Evolutionary conservation across 352 stramenopile genomes (phyloP), one percentile per base, ranked within the genome.

Genomic region (Globisporangium nunn): DNA sequence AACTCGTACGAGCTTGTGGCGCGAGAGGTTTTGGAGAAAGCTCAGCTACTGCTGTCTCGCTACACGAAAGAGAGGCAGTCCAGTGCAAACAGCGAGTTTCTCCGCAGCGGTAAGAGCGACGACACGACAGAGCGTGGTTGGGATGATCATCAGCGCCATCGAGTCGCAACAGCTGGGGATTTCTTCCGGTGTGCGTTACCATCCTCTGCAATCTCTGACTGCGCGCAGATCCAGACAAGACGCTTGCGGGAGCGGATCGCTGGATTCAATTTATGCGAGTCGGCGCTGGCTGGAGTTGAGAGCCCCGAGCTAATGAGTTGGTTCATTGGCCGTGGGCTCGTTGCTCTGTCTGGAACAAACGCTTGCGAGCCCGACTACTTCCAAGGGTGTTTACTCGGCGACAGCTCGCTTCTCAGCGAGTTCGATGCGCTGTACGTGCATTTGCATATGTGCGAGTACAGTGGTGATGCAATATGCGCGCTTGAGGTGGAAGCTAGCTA

Each of bases 181-280:
- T 79, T 77, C 54, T 52, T 79, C 23, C 70, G 66, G 35, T 71
- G 61, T 18, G 31, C 59, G 1, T n/a, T 67, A 11, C 8, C 64
- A 12, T 50, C 66, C n/a, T 56, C 57, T 12, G 41, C 50, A 7
- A 35, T 81, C 33, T 54, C 67, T 46, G 61, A 78, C 15, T 78
- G 66, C 18, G 52, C 52, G 14, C 41, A 55, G 53, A 59, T 66
- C 15, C 71, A 81, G 29, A 68, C 71, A 7, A 35, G 35, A 46
- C 71, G 69, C n/a, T 31, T 81, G 28, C 64, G 64, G 45, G 68
- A 74, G 31, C 68, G 71, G 18, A 62, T 75, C 46, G 31, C 61
- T 50, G 71, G 71, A 12, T 60, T 80, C 23, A 6, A n/a, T 12
- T 74, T 71, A n/a, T 67, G 54, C 4, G 52, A 69, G 50, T 56